Percentiles rank a stretch among this genome's conserved stretches.
Evolutionary conservation across 225 moss, liverwort and hornwort genomes (phyloP).

Genomic region (Thuidium tamariscinum): DNA sequence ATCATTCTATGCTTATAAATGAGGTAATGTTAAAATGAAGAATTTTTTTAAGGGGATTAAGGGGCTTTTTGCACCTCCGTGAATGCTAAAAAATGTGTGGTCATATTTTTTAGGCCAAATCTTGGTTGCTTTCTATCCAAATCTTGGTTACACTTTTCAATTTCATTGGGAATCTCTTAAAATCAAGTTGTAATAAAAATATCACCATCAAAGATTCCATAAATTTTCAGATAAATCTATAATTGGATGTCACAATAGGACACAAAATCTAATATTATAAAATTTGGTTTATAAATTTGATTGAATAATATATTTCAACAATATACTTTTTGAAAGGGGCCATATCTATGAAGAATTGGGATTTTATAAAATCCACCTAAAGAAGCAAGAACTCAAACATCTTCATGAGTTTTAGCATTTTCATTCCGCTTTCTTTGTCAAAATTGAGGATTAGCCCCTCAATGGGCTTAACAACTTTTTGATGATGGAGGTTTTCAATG

Average conservation of each 20-base stretch:
- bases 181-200: background rate
- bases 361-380: background rate
- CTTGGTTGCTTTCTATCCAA: background rate
- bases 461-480: no score
- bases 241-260: no score
- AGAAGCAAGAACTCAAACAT: background rate
- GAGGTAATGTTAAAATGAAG: no score
- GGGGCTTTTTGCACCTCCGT: no score
- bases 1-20: no score
- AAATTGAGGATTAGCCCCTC: no score
- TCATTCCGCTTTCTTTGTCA: background rate
- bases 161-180: background rate
- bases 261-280: background rate
- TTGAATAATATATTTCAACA: background rate
- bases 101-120: no score
- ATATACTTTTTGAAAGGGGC: accelerated
- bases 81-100: background rate
- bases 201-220: background rate
- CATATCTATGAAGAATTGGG: background rate
- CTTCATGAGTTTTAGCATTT: background rate
- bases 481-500: no score
- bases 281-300: background rate
- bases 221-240: background rate
- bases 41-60: no score
- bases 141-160: background rate